A percentile compares a stretch with the other conserved stretches of the same genome.
Evolutionary conservation across 805 yeast species (phyloP).

Genomic region (Candida adriatica): DNA sequence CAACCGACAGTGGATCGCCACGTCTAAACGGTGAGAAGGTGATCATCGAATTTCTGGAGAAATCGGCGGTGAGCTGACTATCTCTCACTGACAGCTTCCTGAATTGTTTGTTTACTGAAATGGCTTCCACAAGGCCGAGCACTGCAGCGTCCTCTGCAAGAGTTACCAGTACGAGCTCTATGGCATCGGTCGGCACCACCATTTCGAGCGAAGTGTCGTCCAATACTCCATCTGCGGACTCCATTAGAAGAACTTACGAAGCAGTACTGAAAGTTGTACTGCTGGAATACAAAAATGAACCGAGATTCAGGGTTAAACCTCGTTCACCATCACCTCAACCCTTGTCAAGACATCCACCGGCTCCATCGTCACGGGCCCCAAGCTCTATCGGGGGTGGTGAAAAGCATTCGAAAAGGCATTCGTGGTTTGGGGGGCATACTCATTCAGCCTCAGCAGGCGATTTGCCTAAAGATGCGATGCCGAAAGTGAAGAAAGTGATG

Average conservation of each 20-base stretch:
- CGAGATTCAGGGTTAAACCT: conserved; percentile 39
- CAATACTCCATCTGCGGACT: background rate
- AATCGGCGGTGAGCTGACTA: too few species aligned
- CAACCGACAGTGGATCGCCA: too few species aligned
- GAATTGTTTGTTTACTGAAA: too few species aligned
- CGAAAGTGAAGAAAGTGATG: conserved; percentile 34
- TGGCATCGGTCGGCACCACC: conserved; percentile 8
- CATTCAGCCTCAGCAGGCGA: conserved; percentile 17
- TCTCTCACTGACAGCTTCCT: too few species aligned
- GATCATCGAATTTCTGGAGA: too few species aligned
- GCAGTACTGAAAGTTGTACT: conserved; percentile 48
- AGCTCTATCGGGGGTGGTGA: conserved; percentile 8
- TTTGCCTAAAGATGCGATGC: conserved; percentile 30
- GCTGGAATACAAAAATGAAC: conserved; percentile 57
- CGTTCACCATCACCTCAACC: conserved; percentile 5
- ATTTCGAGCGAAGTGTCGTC: conserved; percentile 6
- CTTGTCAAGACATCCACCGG: conserved; percentile 3
- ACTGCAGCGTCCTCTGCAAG: background rate
- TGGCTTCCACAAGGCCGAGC: background rate
- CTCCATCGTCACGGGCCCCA: conserved; percentile 5
- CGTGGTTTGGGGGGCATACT: conserved; percentile 26
- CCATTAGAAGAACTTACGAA: too few species aligned
- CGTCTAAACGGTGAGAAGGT: too few species aligned
- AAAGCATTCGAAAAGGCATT: conserved; percentile 19
- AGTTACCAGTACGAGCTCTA: conserved; percentile 5